Evolutionary conservation across 2,329 filamentous ascomycete genomes (phyloP).

Genomic region (Penicillium sp.): DNA sequence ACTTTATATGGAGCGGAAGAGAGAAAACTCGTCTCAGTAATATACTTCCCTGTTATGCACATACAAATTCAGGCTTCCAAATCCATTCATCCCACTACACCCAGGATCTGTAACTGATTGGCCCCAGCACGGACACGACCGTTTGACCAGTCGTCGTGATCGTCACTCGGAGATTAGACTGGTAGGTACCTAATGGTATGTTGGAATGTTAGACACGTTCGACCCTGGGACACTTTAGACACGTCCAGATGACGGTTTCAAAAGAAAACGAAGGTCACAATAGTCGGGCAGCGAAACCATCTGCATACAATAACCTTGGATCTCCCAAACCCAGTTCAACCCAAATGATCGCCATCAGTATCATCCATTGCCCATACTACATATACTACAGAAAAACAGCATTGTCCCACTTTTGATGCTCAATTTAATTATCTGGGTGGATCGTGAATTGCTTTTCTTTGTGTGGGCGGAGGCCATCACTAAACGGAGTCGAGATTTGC

Average conservation of each 20-base stretch:
- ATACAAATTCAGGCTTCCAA: too few relatives aligned
- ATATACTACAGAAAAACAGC: too few relatives aligned
- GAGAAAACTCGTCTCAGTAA: neutral
- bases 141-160: conserved; percentile 7
- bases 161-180: conserved; percentile 2
- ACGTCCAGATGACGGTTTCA: conserved; percentile 3
- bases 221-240: neutral
- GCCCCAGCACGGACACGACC: neutral
- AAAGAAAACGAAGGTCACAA: neutral
- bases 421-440: neutral
- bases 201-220: conserved; percentile 7
- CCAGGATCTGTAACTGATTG: neutral
- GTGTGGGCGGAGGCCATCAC: conserved; percentile 3
- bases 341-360: conserved; percentile 23
- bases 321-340: conserved; percentile 7
- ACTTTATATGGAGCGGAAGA: neutral
- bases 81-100: neutral
- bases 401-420: too few relatives aligned
- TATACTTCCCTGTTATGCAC: too few relatives aligned
- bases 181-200: neutral
- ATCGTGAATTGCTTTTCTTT: neutral
- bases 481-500: conserved; percentile 10
- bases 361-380: conserved; percentile 17
- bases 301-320: conserved; percentile 8
- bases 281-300: neutral